A percentile compares a stretch with the other conserved stretches of the same genome.
Evolutionary conservation across 2,329 filamentous ascomycete species (phyloP).

Genomic region (Acrocalymma vagum): DNA sequence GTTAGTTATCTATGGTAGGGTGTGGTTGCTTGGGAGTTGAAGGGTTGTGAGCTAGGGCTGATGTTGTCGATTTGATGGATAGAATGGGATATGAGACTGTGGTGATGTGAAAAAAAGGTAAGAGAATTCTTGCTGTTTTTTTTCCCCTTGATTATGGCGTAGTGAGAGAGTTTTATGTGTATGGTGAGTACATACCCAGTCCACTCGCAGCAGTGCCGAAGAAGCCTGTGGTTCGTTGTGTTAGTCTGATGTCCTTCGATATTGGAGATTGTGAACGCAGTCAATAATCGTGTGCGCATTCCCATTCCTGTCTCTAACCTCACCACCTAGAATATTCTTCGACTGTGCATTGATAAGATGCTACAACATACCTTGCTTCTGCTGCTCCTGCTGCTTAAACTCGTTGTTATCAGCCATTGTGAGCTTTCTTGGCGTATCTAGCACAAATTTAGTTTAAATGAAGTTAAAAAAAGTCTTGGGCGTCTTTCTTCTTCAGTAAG

Average conservation of each 20-base stretch:
- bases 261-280: no score
- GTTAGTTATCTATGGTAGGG: conserved; percentile 1
- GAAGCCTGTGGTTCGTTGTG: conserved; percentile 40
- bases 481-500: no score
- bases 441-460: no score
- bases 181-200: conserved; percentile 27
- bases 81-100: neutral
- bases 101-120: neutral
- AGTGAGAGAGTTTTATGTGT: neutral
- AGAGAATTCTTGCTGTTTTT: no score
- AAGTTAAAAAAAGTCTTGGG: no score
- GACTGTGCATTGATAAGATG: no score
- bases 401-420: no score
- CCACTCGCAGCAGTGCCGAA: conserved; percentile 43
- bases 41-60: neutral
- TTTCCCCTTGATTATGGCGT: neutral
- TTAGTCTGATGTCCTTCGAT: no score
- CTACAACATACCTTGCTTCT: conserved; percentile 33
- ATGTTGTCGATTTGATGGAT: neutral
- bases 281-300: no score
- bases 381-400: conserved; percentile 28
- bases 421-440: no score
- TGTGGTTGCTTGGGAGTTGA: no score
- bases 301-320: neutral
- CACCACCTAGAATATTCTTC: neutral